Base-by-base conservation (phyloP, 768 basidiomycete species). In the Asterophora parasitica region DNA sequence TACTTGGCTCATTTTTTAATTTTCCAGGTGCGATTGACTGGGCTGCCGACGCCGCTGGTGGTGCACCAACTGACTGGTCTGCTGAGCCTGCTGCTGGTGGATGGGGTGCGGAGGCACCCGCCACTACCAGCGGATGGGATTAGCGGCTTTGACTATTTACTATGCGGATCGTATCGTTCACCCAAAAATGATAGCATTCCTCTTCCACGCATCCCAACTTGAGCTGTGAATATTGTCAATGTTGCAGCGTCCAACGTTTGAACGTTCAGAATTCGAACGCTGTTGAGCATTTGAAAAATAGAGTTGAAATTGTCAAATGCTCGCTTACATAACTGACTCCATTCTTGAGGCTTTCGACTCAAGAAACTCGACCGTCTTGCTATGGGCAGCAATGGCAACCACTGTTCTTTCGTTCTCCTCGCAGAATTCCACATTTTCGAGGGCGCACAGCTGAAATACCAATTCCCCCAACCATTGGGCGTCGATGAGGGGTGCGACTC, bases 391-490 rank as follows among this genome's bases (percentile, higher is more conserved):
- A 75, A 78, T 69, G 78, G 79, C 33, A 80, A 87, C 49, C 88
- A 90, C 64, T 89, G 88, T 57, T 90, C 92, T 15, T 97, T 94
- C 69, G 87, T 96, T 50, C 76, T 99, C 40, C 79, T 98, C 44
- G 96, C 96, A n/a, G 96, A 98, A 65, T 99, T 99, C 71, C 91
- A 99, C 72, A 97, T 99, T 54, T 85, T 92, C 61, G 82, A 88
- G 48, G 96, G 96, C 28, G 89, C 94, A 2, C 88, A 92, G 54
- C 75, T 99, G 53, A 87, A 91, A 34, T 94, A 96, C 65, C 92
- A 98, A 67, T 97, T 95, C 61, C 96, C 96, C 8, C 89, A 89
- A 60, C 90, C 92, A 10, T 75, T 96, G 30, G 96, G 95, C 8
- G 83, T 90, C 48, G 91, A 98, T 76, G 92, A 95, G 65, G 87